Evolutionary conservation across 306 rosid species (phyloP), one percentile per base, ranked within the genome.

Genomic region (Morella rubra): DNA sequence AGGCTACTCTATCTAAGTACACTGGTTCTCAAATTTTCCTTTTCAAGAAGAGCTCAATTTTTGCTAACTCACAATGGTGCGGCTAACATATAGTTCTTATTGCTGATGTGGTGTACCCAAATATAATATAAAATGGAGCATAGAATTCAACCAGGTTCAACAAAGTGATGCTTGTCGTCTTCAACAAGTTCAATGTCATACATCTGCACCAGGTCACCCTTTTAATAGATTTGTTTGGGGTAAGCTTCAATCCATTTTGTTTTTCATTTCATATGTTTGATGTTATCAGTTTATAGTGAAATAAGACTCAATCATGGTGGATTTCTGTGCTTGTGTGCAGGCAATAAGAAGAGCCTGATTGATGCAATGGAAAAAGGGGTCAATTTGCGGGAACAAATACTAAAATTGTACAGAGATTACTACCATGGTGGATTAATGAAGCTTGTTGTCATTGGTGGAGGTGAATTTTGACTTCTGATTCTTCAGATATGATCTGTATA

Each of bases 361-460:
- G 92, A 95, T 88, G 99, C 99, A 41, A 86, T 95, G 90, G 92
- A 90, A 82, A 92, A 86, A 45, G 99, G 99, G 71, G 82, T 95
- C 73, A 80, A 95, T 83, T 85, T 95, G 86, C 84, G 90, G 59
- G 93, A 88, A 72, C 93, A 85, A 59, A 89, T 92, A 89, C 80
- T 92, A 77, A 89, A 87, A 79, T 77, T 95, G 73, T 95, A 87
- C 79, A 54, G 53, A 52, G 83, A 89, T 79, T 87, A 87, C 86
- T 95, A 95, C 89, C 97, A 92, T 77, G 99, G 97, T 76, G 99
- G 99, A 87, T 82, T 95, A 62, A 95, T 95, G 99, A 95, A 89
- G 89, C 92, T 95, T 68, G 97, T 87, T 77, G 87, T 95, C 83
- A 92, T 95, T 83, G 99, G 99, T 77, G 99, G 99, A 92, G 99